Evolutionary conservation across 345 rosid genomes (phyloP).

Genomic region (Angophora floribunda): DNA sequence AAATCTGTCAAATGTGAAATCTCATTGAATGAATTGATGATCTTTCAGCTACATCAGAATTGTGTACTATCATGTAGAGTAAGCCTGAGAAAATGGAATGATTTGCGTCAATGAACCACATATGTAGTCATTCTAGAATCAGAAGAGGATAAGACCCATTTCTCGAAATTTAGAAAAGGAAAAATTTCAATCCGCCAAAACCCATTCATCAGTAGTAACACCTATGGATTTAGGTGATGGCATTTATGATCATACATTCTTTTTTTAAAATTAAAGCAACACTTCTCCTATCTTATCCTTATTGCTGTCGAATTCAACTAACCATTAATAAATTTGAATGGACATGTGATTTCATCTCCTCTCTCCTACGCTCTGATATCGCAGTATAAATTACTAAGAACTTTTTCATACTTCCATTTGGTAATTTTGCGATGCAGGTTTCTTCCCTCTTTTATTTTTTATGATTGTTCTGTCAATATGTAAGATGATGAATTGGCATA

Average conservation of each 20-base stretch:
- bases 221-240: neutral
- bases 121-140: neutral
- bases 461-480: neutral
- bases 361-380: accelerated
- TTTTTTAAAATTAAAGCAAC: neutral
- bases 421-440: neutral
- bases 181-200: neutral
- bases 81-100: neutral
- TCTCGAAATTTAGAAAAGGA: neutral
- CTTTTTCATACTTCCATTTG: neutral
- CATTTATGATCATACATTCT: neutral
- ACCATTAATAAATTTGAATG: neutral
- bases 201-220: neutral
- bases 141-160: neutral
- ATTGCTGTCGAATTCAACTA: neutral
- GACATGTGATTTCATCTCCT: neutral
- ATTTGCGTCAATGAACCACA: neutral
- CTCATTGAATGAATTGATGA: neutral
- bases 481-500: neutral
- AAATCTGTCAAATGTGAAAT: neutral
- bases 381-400: neutral
- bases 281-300: neutral
- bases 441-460: neutral
- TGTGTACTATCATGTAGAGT: neutral
- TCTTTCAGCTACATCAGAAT: neutral